Conservation (phyloP, 2,329 filamentous ascomycete species). For the Penicillium aurantiogriseum region DNA sequence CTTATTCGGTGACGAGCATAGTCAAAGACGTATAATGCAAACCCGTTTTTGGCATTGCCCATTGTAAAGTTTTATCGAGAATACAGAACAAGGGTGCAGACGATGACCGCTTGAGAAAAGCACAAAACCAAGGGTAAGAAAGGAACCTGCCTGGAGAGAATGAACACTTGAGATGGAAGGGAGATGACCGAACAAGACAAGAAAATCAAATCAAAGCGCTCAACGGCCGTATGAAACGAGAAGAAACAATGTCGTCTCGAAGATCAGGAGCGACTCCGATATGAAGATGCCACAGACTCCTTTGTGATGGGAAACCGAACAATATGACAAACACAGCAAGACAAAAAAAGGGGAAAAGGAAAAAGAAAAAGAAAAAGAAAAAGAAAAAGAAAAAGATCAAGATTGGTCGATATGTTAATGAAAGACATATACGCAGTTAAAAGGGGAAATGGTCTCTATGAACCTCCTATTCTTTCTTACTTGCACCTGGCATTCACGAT, state of each 20-base stretch:
- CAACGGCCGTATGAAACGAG: conserved; percentile 20
- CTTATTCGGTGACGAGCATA: neutral
- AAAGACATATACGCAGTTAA: conserved; percentile 20
- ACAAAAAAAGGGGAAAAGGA: neutral
- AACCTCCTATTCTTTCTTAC: conserved; percentile 2
- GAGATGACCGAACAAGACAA: conserved; percentile 21
- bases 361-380: neutral
- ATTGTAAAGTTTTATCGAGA: conserved; percentile 16
- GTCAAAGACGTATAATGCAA: neutral
- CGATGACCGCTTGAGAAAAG: conserved; percentile 24
- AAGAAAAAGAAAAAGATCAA: conserved; percentile 17
- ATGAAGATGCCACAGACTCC: conserved; percentile 28
- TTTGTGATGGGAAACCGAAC: conserved; percentile 20
- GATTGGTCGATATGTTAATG: conserved; percentile 24
- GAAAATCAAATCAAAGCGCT: conserved; percentile 32
- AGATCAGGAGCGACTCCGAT: conserved; percentile 14
- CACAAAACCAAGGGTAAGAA: conserved; percentile 16
- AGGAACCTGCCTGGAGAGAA: conserved; percentile 34
- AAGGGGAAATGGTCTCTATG: conserved; percentile 28
- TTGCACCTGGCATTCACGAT: conserved; percentile 16
- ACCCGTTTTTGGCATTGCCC: conserved; percentile 16
- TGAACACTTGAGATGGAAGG: conserved; percentile 29
- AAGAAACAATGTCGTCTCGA: conserved; percentile 19
- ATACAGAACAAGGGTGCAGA: conserved; percentile 18
- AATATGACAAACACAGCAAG: conserved; percentile 18